A percentile compares a stretch with the other conserved stretches of the same genome.
Conservation (phyloP, 768 basidiomycete species). For the Suillus sp. region DNA sequence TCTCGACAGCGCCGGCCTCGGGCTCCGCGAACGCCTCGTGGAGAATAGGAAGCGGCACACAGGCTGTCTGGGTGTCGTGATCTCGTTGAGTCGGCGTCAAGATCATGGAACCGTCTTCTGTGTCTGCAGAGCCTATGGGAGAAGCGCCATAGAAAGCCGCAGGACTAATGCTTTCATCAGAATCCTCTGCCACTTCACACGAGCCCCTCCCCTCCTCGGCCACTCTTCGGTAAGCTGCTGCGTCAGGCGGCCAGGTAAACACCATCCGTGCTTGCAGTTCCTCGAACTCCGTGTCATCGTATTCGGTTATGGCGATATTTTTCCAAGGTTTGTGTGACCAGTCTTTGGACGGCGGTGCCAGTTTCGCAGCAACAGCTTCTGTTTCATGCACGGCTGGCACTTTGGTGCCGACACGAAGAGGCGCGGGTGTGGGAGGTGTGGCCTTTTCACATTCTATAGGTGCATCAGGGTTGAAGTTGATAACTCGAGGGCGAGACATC, state of each 20-base stretch:
- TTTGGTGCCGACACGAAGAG: background rate
- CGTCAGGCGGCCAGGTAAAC: conserved; percentile 28
- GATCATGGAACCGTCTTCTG: conserved; percentile 15
- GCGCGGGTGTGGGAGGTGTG: background rate
- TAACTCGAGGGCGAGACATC: conserved; percentile 30
- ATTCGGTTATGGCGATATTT: conserved; percentile 31
- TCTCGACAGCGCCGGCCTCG: conserved; percentile 8
- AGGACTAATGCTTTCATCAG: conserved; percentile 14
- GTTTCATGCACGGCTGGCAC: background rate
- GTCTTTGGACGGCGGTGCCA: background rate
- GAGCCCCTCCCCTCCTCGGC: background rate
- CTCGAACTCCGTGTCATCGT: conserved; percentile 26
- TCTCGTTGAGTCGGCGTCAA: conserved; percentile 7
- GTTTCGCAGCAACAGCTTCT: conserved; percentile 10
- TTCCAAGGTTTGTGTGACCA: conserved; percentile 30
- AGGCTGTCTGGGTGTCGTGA: background rate
- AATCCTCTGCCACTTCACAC: background rate
- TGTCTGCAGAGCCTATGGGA: conserved; percentile 10
- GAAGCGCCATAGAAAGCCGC: conserved; percentile 19
- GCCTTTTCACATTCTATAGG: conserved; percentile 17
- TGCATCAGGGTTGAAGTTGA: conserved; percentile 24
- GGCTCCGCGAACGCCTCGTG: background rate
- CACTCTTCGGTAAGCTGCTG: background rate
- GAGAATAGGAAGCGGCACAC: background rate
- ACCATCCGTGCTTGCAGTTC: conserved; percentile 14